Conservation (phyloP, 2,329 filamentous ascomycete genomes). For the Pleomassaria siparia region DNA sequence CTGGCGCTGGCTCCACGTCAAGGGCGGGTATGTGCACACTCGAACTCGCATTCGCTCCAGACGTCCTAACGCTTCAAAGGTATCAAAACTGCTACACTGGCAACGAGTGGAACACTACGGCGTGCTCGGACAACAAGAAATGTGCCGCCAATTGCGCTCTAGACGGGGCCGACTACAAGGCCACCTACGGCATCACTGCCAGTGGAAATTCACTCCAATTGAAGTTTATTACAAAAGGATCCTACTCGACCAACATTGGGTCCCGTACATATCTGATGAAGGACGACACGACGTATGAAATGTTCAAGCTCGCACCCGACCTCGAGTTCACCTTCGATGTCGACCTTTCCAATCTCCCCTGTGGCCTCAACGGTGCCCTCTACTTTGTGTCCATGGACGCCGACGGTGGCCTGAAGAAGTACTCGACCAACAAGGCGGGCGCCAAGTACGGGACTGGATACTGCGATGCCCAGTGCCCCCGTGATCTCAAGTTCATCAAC, state of each 20-base stretch:
- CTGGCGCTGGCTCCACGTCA: slow-evolving; percentile 59
- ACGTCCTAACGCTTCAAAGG: slow-evolving; percentile 22
- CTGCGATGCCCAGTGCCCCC: slow-evolving; percentile 33
- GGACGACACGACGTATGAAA: slow-evolving; percentile 22
- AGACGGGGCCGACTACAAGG: slow-evolving; percentile 56
- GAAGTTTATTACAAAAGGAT: slow-evolving; percentile 24
- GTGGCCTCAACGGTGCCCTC: slow-evolving; percentile 61
- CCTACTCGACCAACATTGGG: slow-evolving; percentile 26
- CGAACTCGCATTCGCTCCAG: background rate
- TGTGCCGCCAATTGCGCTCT: slow-evolving; percentile 56
- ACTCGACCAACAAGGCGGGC: slow-evolving; percentile 46
- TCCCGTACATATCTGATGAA: slow-evolving; percentile 29
- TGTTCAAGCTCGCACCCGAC: slow-evolving; percentile 24
- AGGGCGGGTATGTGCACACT: slow-evolving; percentile 17
- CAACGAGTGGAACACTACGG: slow-evolving; percentile 47
- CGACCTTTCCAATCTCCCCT: slow-evolving; percentile 27
- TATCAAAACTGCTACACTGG: slow-evolving; percentile 54
- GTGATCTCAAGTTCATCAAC: slow-evolving; percentile 52
- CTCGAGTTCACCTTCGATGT: slow-evolving; percentile 32
- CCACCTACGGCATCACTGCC: slow-evolving; percentile 48
- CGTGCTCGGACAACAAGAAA: slow-evolving; percentile 47
- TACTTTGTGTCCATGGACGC: slow-evolving; percentile 65
- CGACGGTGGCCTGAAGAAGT: slow-evolving; percentile 58
- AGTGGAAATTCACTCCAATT: slow-evolving; percentile 23
- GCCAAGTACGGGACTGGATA: slow-evolving; percentile 57